These are phyloP conservation scores for Plantago major DNA, from an alignment of 257 asterid genomes.

Conservation along the genomic window DNA sequence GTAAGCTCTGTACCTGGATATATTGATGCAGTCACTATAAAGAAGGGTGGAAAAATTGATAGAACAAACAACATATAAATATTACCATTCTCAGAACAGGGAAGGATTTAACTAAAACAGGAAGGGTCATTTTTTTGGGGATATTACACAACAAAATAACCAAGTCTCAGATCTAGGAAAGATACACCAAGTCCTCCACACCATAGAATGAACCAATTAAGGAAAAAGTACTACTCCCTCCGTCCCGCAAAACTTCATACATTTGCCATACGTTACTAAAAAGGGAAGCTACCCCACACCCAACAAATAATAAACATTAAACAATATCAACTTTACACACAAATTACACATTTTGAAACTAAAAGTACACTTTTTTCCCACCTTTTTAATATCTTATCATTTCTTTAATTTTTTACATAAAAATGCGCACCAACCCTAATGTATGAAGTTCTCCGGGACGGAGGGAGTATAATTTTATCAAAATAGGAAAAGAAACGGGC, in stretches of 20 bases:
- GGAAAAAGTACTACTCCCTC: neutral
- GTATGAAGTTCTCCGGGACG: no score
- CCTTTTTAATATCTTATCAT: no score
- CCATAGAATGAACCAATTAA: neutral
- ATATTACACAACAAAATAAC: neutral
- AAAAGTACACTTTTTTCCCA: no score
- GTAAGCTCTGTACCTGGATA: slow-evolving; percentile 71
- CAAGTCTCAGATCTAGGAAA: neutral
- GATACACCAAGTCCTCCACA: neutral
- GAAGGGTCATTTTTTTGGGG: neutral
- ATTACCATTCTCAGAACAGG: neutral
- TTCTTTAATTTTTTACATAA: no score
- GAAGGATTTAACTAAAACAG: neutral
- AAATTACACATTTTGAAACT: no score
- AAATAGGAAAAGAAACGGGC: neutral
- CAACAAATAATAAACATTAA: no score
- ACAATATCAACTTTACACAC: no score
- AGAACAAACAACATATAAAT: neutral
- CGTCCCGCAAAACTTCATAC: no score
- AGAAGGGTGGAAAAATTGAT: neutral
- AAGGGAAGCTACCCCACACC: no score
- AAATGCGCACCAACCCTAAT: no score
- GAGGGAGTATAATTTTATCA: no score
- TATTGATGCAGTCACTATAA: slow-evolving; percentile 1
- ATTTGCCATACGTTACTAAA: no score